Base-by-base conservation (phyloP, 768 basidiomycete species). In the Kwoniella shandongensis region DNA sequence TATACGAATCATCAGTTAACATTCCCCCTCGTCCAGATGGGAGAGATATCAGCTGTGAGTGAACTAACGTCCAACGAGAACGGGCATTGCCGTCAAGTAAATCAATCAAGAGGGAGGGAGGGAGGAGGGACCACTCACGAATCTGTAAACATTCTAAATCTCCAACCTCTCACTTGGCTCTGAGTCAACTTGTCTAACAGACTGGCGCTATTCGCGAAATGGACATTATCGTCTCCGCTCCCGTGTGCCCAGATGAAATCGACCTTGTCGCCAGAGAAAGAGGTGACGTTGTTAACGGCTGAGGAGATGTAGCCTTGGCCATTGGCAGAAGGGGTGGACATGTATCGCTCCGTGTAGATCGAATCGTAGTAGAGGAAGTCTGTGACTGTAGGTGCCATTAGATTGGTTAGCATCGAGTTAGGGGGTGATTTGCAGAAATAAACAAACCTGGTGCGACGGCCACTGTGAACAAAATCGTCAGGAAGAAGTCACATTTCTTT, bases 111-210 rank as follows among this genome's bases (percentile, higher is more conserved):
- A n/a, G 18, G 26, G 18, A 39, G 25, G 23, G 39, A 44, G 12
- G 30, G 48, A 59, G 56, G 23, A 29, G 60, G 61, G 29, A 42
- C 8, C n/a, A 74, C 83, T 69, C 57, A 89, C 88, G 89, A 91
- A 78, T 99, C 96, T 22, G 91, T 91, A 78, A 97, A 99, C 89
- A 97, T 90, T 71, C 93, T 83, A 78, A 97, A 96, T 69, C 87
- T 70, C 73, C 77, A 81, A 5, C 72, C 82, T 69, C 86, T 88
- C 42, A 97, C 83, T 54, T 85, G 79, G 23, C 81, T 85, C 66
- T 80, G 79, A 0, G 92, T 97, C 65, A 99, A 83, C 86, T 96
- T 92, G 76, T 98, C 94, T 32, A 99, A 78, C 68, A 99, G 71
- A 65, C 88, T 88, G 12, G 91, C 91, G 51, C 88, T 85, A 78